These are phyloP conservation scores for Saccharomycopsis lassenensis DNA, from an alignment of 805 yeast species.

Conservation along the genomic window DNA sequence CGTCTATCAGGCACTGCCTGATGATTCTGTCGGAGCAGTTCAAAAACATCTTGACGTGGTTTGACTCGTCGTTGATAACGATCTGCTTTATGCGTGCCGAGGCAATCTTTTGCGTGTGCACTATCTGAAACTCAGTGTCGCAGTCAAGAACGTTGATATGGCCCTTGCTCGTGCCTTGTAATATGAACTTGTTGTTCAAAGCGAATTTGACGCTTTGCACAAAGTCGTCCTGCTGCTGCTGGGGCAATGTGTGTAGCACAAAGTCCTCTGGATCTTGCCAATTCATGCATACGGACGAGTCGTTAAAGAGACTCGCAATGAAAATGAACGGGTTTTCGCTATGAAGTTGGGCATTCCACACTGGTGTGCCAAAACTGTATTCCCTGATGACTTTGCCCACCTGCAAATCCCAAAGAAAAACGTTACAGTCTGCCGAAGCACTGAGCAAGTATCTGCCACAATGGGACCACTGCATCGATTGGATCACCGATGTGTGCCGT, in stretches of 20 bases:
- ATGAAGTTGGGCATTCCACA: slow-evolving; percentile 57
- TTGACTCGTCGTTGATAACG: slow-evolving; percentile 41
- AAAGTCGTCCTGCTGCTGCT: slow-evolving; percentile 28
- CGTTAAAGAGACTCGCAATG: slow-evolving; percentile 58
- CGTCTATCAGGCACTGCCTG: slow-evolving; percentile 45
- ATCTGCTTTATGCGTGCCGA: slow-evolving; percentile 63
- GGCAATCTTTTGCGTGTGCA: slow-evolving; percentile 47
- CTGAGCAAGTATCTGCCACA: slow-evolving; percentile 62
- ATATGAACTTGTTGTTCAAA: slow-evolving; percentile 42
- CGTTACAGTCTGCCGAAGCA: slow-evolving; percentile 73
- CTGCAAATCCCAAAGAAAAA: slow-evolving; percentile 68
- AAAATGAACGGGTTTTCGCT: slow-evolving; percentile 38
- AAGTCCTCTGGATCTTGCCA: slow-evolving; percentile 21
- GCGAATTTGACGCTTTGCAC: slow-evolving; percentile 43
- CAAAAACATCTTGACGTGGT: slow-evolving; percentile 52
- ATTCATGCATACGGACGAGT: slow-evolving; percentile 43
- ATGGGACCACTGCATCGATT: slow-evolving; percentile 63
- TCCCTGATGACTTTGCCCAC: slow-evolving; percentile 30
- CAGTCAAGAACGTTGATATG: slow-evolving; percentile 42
- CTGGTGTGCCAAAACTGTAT: slow-evolving; percentile 52
- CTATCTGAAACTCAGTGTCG: slow-evolving; percentile 22
- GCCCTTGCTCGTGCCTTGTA: slow-evolving; percentile 78
- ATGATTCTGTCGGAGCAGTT: slow-evolving; percentile 73
- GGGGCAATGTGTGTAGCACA: slow-evolving; percentile 19
- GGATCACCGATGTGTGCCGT: slow-evolving; percentile 64